Base-by-base conservation (phyloP, 2,329 filamentous ascomycete genomes). In the Ceratocystis cubensis region DNA sequence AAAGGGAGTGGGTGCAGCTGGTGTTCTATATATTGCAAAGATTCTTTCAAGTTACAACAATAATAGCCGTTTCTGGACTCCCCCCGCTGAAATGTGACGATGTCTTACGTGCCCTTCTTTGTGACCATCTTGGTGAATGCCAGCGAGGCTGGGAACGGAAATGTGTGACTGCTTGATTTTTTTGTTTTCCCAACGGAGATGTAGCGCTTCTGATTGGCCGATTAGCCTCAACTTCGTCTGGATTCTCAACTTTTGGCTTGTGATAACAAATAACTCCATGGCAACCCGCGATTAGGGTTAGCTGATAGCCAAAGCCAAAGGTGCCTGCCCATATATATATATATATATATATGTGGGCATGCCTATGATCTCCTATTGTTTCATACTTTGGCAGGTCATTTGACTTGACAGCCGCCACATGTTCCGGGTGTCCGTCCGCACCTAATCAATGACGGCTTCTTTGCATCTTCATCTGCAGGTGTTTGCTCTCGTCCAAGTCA, bases 191-290 rank as follows among this genome's bases (percentile, higher is more conserved):
- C 20, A 46, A 6, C 17, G 6, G 1, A 13, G 4, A 6, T 59
- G 2, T 8, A 4, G 7, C 5, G n/a, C 53, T 30, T 25, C 50
- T 65, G 64, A 65, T 65, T 65, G 50, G 64, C 50, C n/a, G 33
- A 30, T 30, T 37, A 22, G 46, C 63, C 7, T 53, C 20, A 5
- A 20, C 33, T 44, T 57, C 1, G 25, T 41, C 46, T 20, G n/a
- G 20, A 50, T 25, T 50, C 15, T 10, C 17, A 37, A 28, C 45
- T 20, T 65, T 59, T 61, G 37, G 64, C 64, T 65, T 65, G 64
- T 57, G 63, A 65, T 44, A 41, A 61, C 59, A 62, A n/a, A 8
- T 45, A 45, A 45, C 10, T 13, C 53, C 7, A n/a, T 30, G 2
- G 17, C 45, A 48, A 8, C 22, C 50, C 22, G 5, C 3, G 13